Percentiles rank a stretch among this genome's conserved stretches.
These are phyloP conservation scores for Pelargonium myrrhifolium DNA, from an alignment of 441 rosid genomes.

Conservation along the genomic window DNA sequence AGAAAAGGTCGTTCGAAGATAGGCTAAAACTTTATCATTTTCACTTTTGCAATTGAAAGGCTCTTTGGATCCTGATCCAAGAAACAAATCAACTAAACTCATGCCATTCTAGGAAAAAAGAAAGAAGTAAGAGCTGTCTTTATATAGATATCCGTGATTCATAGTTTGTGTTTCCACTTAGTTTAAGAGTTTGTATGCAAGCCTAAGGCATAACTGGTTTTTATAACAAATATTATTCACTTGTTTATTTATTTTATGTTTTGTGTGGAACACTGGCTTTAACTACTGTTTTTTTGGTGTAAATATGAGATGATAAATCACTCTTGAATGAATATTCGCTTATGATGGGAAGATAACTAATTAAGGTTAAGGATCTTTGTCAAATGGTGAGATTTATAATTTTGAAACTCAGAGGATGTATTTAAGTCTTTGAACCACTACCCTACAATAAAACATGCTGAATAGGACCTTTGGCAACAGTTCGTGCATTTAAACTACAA, in stretches of 20 bases:
- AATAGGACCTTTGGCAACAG: not conserved
- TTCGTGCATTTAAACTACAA: not conserved
- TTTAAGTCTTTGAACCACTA: not conserved
- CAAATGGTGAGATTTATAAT: not conserved
- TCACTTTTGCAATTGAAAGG: not conserved
- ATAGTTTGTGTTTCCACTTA: not conserved
- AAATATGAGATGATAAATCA: too few relatives aligned
- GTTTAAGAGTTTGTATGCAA: conserved; percentile 1
- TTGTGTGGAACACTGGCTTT: not conserved
- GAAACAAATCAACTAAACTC: not conserved
- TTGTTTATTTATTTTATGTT: not conserved
- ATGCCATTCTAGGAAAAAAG: not conserved
- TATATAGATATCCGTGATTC: not conserved
- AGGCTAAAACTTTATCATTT: not conserved
- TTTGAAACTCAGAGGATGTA: not conserved
- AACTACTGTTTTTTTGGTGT: too few relatives aligned
- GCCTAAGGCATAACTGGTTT: not conserved
- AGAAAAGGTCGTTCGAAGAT: not conserved
- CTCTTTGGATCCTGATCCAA: not conserved
- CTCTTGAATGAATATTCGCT: not conserved
- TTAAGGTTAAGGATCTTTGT: not conserved
- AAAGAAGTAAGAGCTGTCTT: not conserved
- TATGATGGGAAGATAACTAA: not conserved
- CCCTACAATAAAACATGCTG: not conserved
- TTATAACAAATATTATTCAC: not conserved